phyloP scores from a whole-genome alignment of 306 rosid species.

The Fragaria vesca region DNA sequence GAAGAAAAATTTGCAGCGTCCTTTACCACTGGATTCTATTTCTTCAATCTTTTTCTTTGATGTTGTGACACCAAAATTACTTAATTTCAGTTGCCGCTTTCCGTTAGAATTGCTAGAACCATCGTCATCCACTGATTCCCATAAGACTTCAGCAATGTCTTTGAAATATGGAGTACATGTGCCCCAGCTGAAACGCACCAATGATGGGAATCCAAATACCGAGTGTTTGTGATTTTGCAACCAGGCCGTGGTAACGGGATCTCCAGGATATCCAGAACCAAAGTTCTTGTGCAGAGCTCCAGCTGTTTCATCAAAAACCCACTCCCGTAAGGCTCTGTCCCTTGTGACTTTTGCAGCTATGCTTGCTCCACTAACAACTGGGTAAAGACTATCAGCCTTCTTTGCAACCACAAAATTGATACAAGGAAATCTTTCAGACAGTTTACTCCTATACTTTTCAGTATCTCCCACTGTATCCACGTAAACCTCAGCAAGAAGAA shows the following conservation, averaged over 20 bases:
- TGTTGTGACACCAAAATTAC: constrained; percentile 65
- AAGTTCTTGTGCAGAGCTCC: constrained; percentile 67
- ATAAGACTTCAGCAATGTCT: constrained; percentile 64
- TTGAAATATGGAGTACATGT: constrained; percentile 81
- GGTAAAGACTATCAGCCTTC: constrained; percentile 98
- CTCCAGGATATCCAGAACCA: constrained; percentile 99
- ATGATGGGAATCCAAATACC: constrained; percentile 85
- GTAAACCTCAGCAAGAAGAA: constrained; percentile 89
- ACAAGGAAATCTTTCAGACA: constrained; percentile 64
- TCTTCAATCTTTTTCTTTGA: constrained; percentile 85
- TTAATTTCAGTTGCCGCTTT: constrained; percentile 70
- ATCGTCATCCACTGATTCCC: constrained; percentile 78
- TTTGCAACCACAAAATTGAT: constrained; percentile 89
- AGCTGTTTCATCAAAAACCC: constrained; percentile 88
- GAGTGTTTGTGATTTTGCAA: constrained; percentile 69
- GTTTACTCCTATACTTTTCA: constrained; percentile 68
- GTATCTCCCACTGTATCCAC: constrained; percentile 94
- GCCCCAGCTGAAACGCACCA: constrained; percentile 97
- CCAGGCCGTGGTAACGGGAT: constrained; percentile 88
- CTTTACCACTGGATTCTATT: constrained; percentile 82
- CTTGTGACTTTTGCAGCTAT: constrained; percentile 96
- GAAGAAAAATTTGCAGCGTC: constrained; percentile 78
- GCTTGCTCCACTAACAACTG: constrained; percentile 98
- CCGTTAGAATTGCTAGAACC: constrained; percentile 39
- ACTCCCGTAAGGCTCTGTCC: constrained; percentile 72